Evolutionary conservation across 495 filamentous ascomycete genomes (phyloP).

Genomic region (Cetradonia linearis): DNA sequence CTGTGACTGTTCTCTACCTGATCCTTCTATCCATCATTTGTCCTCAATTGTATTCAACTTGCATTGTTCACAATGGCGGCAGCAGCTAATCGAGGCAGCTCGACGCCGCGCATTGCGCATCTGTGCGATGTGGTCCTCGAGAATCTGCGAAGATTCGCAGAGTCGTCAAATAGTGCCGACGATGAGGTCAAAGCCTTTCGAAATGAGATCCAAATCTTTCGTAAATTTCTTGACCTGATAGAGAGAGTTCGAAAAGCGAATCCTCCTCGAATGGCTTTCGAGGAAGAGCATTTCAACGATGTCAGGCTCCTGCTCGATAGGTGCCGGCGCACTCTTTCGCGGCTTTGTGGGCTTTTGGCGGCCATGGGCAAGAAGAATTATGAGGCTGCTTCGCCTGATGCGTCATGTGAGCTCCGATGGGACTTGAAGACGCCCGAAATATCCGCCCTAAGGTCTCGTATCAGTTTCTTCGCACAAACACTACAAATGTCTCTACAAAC

Average conservation of each 20-base stretch:
- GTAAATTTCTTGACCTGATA: slow-evolving; percentile 11
- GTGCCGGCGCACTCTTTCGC: slow-evolving; percentile 12
- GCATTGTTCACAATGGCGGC: neutral
- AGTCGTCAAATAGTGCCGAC: neutral
- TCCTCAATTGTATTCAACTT: neutral
- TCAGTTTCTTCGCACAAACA: slow-evolving; percentile 15
- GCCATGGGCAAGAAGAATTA: neutral
- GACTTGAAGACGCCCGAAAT: neutral
- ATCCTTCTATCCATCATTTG: neutral
- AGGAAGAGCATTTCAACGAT: slow-evolving; percentile 15
- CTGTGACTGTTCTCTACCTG: neutral
- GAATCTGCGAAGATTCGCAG: neutral
- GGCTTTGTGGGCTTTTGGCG: slow-evolving; percentile 11
- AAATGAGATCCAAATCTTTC: slow-evolving; percentile 6
- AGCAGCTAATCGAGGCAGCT: neutral
- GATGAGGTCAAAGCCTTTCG: slow-evolving; percentile 2
- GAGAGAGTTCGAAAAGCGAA: slow-evolving; percentile 10
- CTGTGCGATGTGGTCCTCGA: slow-evolving; percentile 12
- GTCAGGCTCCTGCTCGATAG: slow-evolving; percentile 9
- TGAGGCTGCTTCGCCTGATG: neutral
- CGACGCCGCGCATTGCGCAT: slow-evolving; percentile 6
- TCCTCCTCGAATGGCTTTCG: slow-evolving; percentile 9
- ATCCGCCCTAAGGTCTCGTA: slow-evolving; percentile 5
- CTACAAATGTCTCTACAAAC: slow-evolving; percentile 18
- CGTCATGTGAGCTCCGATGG: neutral